Percentiles rank a stretch among this genome's conserved stretches.
phyloP scores from a whole-genome alignment of 371 early-diverging fungal genomes.

The Mucor plumbeus region DNA sequence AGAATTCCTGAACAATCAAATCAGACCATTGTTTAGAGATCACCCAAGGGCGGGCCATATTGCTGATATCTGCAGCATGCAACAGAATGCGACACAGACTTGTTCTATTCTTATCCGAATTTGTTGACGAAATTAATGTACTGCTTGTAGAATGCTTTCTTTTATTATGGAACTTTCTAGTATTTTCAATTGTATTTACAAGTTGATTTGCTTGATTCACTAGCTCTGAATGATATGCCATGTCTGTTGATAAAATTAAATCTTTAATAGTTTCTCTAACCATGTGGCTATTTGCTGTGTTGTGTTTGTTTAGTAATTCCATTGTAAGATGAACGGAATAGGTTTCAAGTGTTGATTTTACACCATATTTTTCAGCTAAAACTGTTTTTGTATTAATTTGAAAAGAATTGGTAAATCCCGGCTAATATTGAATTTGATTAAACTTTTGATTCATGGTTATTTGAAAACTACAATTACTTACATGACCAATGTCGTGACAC shows the following conservation, averaged over 20 bases:
- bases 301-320: constrained; percentile 65
- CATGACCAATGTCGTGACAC: constrained; percentile 91
- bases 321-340: constrained; percentile 73
- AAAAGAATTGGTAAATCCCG: constrained; percentile 83
- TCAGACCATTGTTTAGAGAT: constrained; percentile 91
- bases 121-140: not conserved
- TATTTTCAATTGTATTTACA: not conserved
- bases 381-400: constrained; percentile 79
- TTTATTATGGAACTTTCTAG: not conserved
- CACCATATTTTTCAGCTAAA: constrained; percentile 63
- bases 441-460: not conserved
- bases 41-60: constrained; percentile 83
- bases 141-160: constrained; percentile 2
- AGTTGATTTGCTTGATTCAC: constrained; percentile 48
- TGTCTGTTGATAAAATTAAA: constrained; percentile 82
- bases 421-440: constrained; percentile 46
- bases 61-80: constrained; percentile 91
- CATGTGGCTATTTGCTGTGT: constrained; percentile 29
- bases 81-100: constrained; percentile 67
- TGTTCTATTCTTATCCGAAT: constrained; percentile 34
- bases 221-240: constrained; percentile 76
- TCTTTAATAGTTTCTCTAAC: constrained; percentile 45
- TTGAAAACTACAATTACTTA: constrained; percentile 52
- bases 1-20: constrained; percentile 84
- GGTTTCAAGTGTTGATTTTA: constrained; percentile 78